Evolutionary conservation across 2,329 filamentous ascomycete genomes (phyloP).

Genomic region (Dactylellina parvicollis): DNA sequence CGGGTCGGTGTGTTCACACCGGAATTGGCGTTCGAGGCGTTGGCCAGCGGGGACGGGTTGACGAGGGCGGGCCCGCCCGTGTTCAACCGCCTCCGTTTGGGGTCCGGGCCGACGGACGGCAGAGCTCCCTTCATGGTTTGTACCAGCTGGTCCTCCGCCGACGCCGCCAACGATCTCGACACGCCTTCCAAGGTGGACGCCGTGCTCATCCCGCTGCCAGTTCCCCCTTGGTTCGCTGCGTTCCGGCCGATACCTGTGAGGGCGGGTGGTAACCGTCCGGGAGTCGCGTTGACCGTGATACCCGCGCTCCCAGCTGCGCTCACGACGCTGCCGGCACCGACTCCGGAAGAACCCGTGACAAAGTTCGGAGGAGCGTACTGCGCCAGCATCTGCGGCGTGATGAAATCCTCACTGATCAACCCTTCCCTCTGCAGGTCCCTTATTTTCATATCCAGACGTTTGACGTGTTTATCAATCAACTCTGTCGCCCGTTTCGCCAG

Average conservation of each 20-base stretch:
- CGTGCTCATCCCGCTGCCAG: constrained; percentile 35
- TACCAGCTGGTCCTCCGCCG: constrained; percentile 43
- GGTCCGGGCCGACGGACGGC: constrained; percentile 21
- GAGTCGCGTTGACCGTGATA: constrained; percentile 13
- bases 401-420: constrained; percentile 65
- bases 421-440: constrained; percentile 65
- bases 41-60: constrained; percentile 46
- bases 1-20: constrained; percentile 46
- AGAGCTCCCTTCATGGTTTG: constrained; percentile 37
- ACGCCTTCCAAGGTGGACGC: constrained; percentile 43
- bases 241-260: constrained; percentile 1
- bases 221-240: neutral
- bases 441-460: constrained; percentile 66
- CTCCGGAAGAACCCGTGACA: constrained; percentile 7
- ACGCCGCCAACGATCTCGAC: constrained; percentile 41
- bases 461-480: constrained; percentile 66
- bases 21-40: constrained; percentile 43
- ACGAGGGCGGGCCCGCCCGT: constrained; percentile 37
- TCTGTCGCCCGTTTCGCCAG: constrained; percentile 69
- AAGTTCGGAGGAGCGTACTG: constrained; percentile 36
- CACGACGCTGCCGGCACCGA: neutral
- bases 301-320: neutral
- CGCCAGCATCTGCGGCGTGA: constrained; percentile 65
- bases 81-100: constrained; percentile 41
- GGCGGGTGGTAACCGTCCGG: constrained; percentile 21